These are phyloP conservation scores for Jamesozyma hellenica DNA, from an alignment of 805 yeast genomes.

Conservation along the genomic window DNA sequence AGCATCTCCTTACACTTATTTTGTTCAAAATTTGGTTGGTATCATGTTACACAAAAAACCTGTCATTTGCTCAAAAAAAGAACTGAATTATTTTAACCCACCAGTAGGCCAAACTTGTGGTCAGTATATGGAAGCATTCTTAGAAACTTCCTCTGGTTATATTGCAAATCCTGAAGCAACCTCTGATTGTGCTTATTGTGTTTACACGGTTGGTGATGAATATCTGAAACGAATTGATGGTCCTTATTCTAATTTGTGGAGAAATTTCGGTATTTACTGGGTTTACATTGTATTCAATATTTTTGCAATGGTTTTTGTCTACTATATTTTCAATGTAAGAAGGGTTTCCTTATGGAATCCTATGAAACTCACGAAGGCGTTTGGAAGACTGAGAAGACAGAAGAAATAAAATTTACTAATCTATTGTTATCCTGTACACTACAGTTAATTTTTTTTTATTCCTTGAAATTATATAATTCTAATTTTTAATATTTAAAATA, in stretches of 20 bases:
- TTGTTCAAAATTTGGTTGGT: constrained; percentile 35
- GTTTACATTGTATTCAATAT: constrained; percentile 35
- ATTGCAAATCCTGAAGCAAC: constrained; percentile 37
- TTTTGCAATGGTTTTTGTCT: constrained; percentile 31
- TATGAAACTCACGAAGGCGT: neutral
- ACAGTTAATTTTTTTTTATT: neutral
- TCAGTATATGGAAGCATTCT: constrained; percentile 31
- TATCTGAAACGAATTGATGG: constrained; percentile 40
- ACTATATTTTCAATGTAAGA: constrained; percentile 28
- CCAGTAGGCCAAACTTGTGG: constrained; percentile 43
- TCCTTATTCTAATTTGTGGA: constrained; percentile 45
- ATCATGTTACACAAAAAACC: constrained; percentile 32
- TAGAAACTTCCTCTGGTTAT: constrained; percentile 36
- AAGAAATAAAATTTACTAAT: no score
- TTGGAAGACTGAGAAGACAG: no score
- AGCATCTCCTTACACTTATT: constrained; percentile 40
- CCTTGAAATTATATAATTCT: no score
- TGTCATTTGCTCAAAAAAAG: constrained; percentile 31
- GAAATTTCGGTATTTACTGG: constrained; percentile 51
- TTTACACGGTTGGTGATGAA: constrained; percentile 44
- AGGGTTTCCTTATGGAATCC: no score
- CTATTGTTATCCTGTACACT: no score
- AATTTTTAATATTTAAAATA: no score
- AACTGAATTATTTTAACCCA: constrained; percentile 32
- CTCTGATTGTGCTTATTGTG: constrained; percentile 51